Evolutionary conservation across 306 rosid genomes (phyloP).

Genomic region (Vicia villosa): DNA sequence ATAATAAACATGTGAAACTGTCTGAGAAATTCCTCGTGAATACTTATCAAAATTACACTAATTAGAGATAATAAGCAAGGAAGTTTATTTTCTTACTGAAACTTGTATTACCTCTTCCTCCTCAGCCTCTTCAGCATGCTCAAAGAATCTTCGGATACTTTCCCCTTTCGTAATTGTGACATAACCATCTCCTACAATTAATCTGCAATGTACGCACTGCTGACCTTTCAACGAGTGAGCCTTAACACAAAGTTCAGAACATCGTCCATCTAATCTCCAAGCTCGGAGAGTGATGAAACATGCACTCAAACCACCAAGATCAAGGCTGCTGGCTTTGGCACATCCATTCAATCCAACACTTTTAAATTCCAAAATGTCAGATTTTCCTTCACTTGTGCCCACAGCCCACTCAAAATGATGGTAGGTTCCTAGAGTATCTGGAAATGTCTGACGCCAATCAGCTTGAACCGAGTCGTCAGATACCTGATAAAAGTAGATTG

Average conservation of each 20-base stretch:
- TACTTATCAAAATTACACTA: slow-evolving; percentile 20
- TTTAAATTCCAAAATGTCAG: slow-evolving; percentile 89
- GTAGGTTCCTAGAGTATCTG: slow-evolving; percentile 78
- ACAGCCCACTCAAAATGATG: slow-evolving; percentile 99
- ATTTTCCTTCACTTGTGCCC: slow-evolving; percentile 96
- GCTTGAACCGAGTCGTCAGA: slow-evolving; percentile 80
- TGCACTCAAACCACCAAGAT: slow-evolving; percentile 78
- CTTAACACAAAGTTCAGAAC: slow-evolving; percentile 89
- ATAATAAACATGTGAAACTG: slow-evolving; percentile 29
- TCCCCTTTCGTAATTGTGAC: slow-evolving; percentile 94
- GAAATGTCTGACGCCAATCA: slow-evolving; percentile 90
- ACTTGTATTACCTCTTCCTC: slow-evolving; percentile 89
- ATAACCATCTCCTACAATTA: slow-evolving; percentile 87
- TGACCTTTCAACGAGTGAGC: slow-evolving; percentile 95
- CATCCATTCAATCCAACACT: slow-evolving; percentile 88
- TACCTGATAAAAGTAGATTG: slow-evolving; percentile 59
- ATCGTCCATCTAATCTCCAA: slow-evolving; percentile 93
- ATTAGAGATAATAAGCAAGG: slow-evolving; percentile 26
- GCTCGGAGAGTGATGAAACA: slow-evolving; percentile 91
- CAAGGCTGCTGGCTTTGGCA: slow-evolving; percentile 75
- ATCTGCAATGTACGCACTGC: slow-evolving; percentile 94
- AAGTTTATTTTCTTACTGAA: slow-evolving; percentile 38
- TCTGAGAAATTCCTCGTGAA: slow-evolving; percentile 22
- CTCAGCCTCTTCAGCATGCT: slow-evolving; percentile 99
- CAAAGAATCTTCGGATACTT: slow-evolving; percentile 87